These are phyloP conservation scores for Candida ulmi DNA, from an alignment of 805 yeast genomes.

Conservation along the genomic window DNA sequence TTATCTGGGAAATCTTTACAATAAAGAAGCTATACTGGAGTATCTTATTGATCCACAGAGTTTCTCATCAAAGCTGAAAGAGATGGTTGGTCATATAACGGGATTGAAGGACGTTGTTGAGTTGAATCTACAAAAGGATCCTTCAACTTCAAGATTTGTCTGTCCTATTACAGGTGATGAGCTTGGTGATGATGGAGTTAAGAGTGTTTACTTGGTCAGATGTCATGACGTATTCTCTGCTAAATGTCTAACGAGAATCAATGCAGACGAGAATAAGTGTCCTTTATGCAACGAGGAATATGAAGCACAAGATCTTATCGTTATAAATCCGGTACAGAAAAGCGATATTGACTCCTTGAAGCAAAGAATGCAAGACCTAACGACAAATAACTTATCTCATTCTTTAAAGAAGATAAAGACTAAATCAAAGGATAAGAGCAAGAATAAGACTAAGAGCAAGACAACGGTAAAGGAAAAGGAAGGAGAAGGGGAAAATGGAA, in stretches of 20 bases:
- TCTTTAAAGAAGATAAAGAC: slow-evolving; percentile 25
- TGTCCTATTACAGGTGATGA: slow-evolving; percentile 35
- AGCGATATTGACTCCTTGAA: slow-evolving; percentile 18
- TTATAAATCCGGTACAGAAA: slow-evolving; percentile 26
- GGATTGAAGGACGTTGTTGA: slow-evolving; percentile 40
- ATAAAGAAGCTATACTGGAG: slow-evolving; percentile 59
- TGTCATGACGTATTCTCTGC: slow-evolving; percentile 40
- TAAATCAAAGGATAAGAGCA: too few relatives aligned
- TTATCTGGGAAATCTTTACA: slow-evolving; percentile 56
- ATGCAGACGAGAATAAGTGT: slow-evolving; percentile 23
- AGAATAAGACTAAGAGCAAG: background rate
- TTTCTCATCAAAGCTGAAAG: slow-evolving; percentile 20
- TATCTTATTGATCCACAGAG: slow-evolving; percentile 38
- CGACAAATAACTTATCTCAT: slow-evolving; percentile 28
- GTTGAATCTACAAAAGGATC: slow-evolving; percentile 26
- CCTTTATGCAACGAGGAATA: slow-evolving; percentile 34
- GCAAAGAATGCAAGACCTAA: slow-evolving; percentile 21
- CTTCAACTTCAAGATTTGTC: slow-evolving; percentile 19
- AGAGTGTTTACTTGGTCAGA: slow-evolving; percentile 39
- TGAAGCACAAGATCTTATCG: slow-evolving; percentile 28
- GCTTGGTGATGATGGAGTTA: slow-evolving; percentile 30
- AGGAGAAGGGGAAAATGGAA: too few relatives aligned
- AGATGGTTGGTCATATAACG: slow-evolving; percentile 28
- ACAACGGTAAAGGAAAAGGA: background rate
- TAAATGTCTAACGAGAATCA: slow-evolving; percentile 24